Conservation (phyloP, 1,139 yeast species). For the Candida smagusa region DNA sequence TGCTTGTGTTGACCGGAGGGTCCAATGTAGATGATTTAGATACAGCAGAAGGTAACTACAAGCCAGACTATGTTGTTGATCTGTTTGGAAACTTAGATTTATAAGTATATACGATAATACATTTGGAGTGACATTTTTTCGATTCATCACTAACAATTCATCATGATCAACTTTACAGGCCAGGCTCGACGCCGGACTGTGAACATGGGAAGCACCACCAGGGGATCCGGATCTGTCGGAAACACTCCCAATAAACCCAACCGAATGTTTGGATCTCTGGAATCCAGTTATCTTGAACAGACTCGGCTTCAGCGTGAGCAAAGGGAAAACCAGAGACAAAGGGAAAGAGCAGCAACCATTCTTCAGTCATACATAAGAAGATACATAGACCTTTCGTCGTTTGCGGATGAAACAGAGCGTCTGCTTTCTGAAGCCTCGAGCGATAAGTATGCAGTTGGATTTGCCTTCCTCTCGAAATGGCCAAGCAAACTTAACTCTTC, state of each 20-base stretch:
- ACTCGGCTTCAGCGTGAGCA: slow-evolving; percentile 65
- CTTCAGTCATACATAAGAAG: slow-evolving; percentile 50
- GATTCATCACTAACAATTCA: no score
- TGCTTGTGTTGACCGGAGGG: slow-evolving; percentile 40
- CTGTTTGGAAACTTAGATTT: slow-evolving; percentile 27
- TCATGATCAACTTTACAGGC: slow-evolving; percentile 64
- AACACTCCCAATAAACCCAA: neutral
- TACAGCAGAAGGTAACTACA: slow-evolving; percentile 17
- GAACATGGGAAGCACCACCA: slow-evolving; percentile 60
- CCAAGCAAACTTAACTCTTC: neutral
- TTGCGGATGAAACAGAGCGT: slow-evolving; percentile 11
- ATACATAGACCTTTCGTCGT: slow-evolving; percentile 25
- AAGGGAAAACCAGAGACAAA: slow-evolving; percentile 55
- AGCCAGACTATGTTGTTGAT: slow-evolving; percentile 29
- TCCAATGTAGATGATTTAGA: slow-evolving; percentile 26
- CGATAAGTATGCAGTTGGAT: slow-evolving; percentile 9
- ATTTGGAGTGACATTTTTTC: no score
- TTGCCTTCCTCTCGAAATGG: slow-evolving; percentile 19
- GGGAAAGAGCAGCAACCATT: slow-evolving; percentile 44
- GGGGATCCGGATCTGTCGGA: slow-evolving; percentile 1
- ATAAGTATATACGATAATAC: slow-evolving; percentile 8
- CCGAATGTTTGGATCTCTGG: slow-evolving; percentile 5
- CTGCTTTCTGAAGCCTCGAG: slow-evolving; percentile 1
- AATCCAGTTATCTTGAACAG: slow-evolving; percentile 47
- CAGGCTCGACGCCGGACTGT: slow-evolving; percentile 60